Evolutionary conservation across 176 grass and related monocot species (phyloP).

Genomic region (Oryza meridionalis): DNA sequence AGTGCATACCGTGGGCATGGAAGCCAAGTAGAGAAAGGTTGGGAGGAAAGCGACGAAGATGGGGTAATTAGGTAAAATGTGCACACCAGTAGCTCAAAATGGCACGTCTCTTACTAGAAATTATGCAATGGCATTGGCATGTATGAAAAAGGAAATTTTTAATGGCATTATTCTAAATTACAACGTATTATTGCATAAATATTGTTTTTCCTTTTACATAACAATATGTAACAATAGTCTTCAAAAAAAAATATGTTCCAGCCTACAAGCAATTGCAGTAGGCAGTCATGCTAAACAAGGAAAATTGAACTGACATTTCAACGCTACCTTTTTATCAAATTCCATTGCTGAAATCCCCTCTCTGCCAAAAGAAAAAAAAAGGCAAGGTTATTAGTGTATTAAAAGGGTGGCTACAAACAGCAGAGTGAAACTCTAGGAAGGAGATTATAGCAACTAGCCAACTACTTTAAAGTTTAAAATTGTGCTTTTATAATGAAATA

Average conservation of each 20-base stretch:
- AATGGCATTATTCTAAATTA: background rate
- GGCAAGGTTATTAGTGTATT: conserved; percentile 24
- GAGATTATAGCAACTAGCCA: background rate
- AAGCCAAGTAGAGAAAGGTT: background rate
- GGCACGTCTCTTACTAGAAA: background rate
- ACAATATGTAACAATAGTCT: background rate
- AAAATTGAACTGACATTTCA: conserved; percentile 28
- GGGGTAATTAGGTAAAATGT: background rate
- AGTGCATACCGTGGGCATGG: background rate
- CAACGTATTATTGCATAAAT: background rate
- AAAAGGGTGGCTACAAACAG: conserved; percentile 9
- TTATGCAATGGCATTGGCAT: background rate
- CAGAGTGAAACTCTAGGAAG: conserved; percentile 19
- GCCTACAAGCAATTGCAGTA: background rate
- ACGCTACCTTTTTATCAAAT: conserved; percentile 85
- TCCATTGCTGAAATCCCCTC: conserved; percentile 74
- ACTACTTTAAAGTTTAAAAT: background rate
- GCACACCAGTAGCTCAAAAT: background rate
- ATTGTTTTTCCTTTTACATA: background rate
- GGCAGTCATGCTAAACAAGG: conserved; percentile 15
- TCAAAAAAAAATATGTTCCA: background rate
- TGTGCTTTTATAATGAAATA: conserved; percentile 8
- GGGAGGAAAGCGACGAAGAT: background rate
- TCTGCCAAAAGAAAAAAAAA: conserved; percentile 58
- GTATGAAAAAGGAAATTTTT: background rate